Conservation (phyloP, 2,329 filamentous ascomycete genomes). For the Ophiostoma novo-ulmi region DNA sequence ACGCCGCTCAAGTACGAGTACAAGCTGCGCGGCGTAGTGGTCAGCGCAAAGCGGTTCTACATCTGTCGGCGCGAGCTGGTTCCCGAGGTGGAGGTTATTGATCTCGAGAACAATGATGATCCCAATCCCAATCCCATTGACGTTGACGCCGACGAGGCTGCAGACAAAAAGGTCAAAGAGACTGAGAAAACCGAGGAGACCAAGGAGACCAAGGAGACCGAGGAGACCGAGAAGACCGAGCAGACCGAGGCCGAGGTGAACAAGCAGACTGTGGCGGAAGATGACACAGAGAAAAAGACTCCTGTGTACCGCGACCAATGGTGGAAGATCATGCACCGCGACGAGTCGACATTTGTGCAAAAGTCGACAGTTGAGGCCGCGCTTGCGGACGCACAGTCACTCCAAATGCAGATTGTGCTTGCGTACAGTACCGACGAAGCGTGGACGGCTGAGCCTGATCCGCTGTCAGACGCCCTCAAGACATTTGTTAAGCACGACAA, state of each 20-base stretch:
- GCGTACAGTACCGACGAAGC: constrained; percentile 35
- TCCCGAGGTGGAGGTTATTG: background rate
- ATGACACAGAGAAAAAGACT: background rate
- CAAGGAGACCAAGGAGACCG: background rate
- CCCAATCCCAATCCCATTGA: background rate
- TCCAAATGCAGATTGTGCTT: constrained; percentile 21
- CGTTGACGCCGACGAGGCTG: background rate
- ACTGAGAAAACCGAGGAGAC: background rate
- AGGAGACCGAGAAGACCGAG: no score
- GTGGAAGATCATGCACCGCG: constrained; percentile 29
- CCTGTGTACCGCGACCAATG: constrained; percentile 30
- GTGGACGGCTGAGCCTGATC: constrained; percentile 27
- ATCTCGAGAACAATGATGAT: background rate
- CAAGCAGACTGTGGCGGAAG: background rate
- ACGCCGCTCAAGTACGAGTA: constrained; percentile 31
- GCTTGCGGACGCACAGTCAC: background rate
- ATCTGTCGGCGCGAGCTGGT: constrained; percentile 30
- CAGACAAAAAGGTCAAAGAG: background rate
- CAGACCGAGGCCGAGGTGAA: no score
- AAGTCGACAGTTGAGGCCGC: background rate
- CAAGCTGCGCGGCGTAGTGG: constrained; percentile 33
- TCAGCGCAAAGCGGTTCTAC: constrained; percentile 30
- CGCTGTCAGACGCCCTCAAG: constrained; percentile 32
- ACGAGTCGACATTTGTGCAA: background rate
- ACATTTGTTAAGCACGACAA: constrained; percentile 37